Evolutionary conservation across 2,329 filamentous ascomycete species (phyloP), one percentile per base, ranked within the genome.

Genomic region (Stemphylium lycopersici): DNA sequence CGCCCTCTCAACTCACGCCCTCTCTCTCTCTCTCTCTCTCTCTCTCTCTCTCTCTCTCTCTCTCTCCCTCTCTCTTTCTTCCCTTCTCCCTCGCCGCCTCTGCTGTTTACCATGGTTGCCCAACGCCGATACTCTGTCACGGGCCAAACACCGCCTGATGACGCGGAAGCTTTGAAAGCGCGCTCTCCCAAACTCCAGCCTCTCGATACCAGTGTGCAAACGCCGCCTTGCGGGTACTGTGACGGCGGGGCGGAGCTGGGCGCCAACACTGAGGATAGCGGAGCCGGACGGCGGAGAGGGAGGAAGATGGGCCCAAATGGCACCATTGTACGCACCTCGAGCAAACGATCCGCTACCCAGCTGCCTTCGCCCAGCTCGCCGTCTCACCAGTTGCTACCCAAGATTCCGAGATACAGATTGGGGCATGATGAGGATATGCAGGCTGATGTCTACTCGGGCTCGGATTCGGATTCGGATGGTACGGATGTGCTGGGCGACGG

Each of bases 91-190:
- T 24, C 41, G 40, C 45, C 26, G 26, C 26, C 26, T 29, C 26
- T 2, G 6, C 26, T 8, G 1, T 10, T 10, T 11, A 29, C 26
- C 31, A 72, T 71, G 67, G 65, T 65, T 29, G 61, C 69, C 48
- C 72, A 74, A 58, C 70, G 72, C 40, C 65, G 72, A 48, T 75
- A 75, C 61, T 73, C 70, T 18, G 70, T 75, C 49, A 73, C 72
- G 7, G 71, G 72, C 48, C 69, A 73, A 57, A 73, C 69, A 42
- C 71, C 70, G 39, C 71, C 70, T 8, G 70, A 74, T 61, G 62
- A 70, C 48, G 68, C 66, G 13, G 69, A 66, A 32, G 62, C 65
- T 55, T 58, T 73, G 57, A 71, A 71, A 55, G 65, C 68, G 41
- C 60, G 62, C 54, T 73, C 70, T 7, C 70, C 72, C 20, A 75